A percentile compares a stretch with the other conserved stretches of the same genome.
These are phyloP conservation scores for Linderina pennispora DNA, from an alignment of 192 early-diverging fungal species.

Conservation along the genomic window DNA sequence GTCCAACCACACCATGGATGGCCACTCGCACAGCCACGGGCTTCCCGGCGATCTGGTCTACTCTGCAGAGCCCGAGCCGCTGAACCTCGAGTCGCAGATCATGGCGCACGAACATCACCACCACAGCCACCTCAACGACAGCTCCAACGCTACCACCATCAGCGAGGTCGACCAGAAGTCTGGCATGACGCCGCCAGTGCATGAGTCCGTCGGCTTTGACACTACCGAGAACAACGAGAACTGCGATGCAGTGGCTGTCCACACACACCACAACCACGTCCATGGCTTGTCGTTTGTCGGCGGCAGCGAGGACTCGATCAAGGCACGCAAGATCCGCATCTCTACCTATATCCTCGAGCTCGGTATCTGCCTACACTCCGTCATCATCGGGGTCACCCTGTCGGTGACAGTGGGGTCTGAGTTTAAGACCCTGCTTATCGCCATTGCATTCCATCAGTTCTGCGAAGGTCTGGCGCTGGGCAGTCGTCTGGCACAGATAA, in stretches of 20 bases:
- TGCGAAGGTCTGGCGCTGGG: conserved; percentile 77
- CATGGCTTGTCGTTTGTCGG: conserved; percentile 32
- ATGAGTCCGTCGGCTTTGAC: neutral
- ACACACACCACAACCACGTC: conserved; percentile 46
- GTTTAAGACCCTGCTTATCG: conserved; percentile 56
- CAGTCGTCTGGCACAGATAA: conserved; percentile 57
- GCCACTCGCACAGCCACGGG: conserved; percentile 22
- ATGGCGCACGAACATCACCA: no score
- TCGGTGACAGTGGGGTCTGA: conserved; percentile 47
- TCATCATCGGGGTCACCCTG: conserved; percentile 68
- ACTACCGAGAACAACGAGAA: neutral
- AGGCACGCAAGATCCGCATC: conserved; percentile 19
- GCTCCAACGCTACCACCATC: neutral
- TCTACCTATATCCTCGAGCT: conserved; percentile 69
- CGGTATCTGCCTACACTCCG: conserved; percentile 70
- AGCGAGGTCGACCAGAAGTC: neutral
- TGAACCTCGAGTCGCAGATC: neutral
- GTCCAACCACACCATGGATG: conserved; percentile 38
- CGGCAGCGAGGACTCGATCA: neutral
- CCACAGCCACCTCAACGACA: neutral
- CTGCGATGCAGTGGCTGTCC: conserved; percentile 38
- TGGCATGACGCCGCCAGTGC: neutral
- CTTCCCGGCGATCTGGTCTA: conserved; percentile 1
- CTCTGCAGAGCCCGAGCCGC: neutral
- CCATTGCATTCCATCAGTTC: conserved; percentile 68